Conservation (phyloP, 177 flowering plant species). For the Tripterygium wilfordii region DNA sequence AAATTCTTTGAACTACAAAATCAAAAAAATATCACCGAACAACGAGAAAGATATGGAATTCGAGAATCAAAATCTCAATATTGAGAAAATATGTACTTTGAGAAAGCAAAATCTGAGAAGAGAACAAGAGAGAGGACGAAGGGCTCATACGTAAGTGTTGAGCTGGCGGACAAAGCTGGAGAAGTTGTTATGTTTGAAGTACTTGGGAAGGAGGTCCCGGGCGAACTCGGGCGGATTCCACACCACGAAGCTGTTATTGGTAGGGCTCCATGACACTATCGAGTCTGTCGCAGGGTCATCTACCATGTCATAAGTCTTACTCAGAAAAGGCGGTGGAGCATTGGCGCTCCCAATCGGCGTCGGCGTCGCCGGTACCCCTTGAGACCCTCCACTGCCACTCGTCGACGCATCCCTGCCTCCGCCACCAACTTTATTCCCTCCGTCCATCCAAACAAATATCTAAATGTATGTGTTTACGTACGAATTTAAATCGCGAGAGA, state of each 20-base stretch:
- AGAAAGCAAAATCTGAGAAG: not conserved
- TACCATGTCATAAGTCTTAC: slow-evolving; percentile 95
- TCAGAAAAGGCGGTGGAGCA: slow-evolving; percentile 84
- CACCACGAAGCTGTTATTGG: slow-evolving; percentile 82
- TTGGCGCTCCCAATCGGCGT: slow-evolving; percentile 40
- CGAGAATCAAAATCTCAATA: too few relatives aligned
- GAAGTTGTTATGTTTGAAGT: slow-evolving; percentile 94
- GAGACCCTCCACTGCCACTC: too few relatives aligned
- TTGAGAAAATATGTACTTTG: too few relatives aligned
- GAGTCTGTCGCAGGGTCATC: slow-evolving; percentile 78
- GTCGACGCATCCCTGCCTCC: slow-evolving; percentile 4
- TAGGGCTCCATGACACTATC: slow-evolving; percentile 78
- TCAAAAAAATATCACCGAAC: not conserved
- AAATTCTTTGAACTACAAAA: too few relatives aligned
- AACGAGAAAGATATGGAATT: too few relatives aligned
- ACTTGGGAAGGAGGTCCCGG: slow-evolving; percentile 81
- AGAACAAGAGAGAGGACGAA: not conserved
- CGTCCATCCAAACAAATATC: not conserved
- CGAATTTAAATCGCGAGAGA: not conserved
- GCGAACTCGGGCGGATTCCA: slow-evolving; percentile 96
- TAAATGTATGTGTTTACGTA: not conserved
- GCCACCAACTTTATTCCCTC: not conserved
- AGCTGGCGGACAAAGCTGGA: slow-evolving; percentile 93
- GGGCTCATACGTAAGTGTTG: slow-evolving; percentile 72
- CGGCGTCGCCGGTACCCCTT: slow-evolving; percentile 18